Evolutionary conservation across 495 filamentous ascomycete species (phyloP), one percentile per base, ranked within the genome.

Genomic region (Penicillium verhagenii): DNA sequence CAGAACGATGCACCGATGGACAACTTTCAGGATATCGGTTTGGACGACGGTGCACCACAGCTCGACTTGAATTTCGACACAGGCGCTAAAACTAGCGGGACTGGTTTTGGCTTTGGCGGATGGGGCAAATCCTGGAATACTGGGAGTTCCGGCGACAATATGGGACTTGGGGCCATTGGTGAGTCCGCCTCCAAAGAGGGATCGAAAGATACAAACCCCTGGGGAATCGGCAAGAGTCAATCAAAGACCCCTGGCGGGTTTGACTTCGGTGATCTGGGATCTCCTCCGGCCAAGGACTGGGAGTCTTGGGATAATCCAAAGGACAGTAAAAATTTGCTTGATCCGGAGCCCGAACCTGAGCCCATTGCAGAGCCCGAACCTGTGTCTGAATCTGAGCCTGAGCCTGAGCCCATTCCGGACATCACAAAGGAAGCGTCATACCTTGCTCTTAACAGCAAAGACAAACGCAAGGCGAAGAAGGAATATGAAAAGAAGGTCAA

Each of bases 121-220:
- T 79, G 77, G 78, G 76, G 71, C 7, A 70, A 71, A 46, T 63
- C 59, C 42, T 79, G 76, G 76, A 64, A 47, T 26, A 66, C 70
- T 19, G 72, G 71, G 35, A 68, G 58, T 18, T n/a, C 13, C 31
- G 49, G 35, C 14, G 39, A 40, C 26, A 71, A 63, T 59, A 70
- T 68, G 64, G 72, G 63, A 16, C 61, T 72, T 20, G 69, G 66
- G 31, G 56, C 60, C 23, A 52, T 74, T 8, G 67, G 64, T 33
- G 71, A 71, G 5, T 55, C 64, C n/a, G 47, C 56, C n/a, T 35
- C 60, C n/a, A 71, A 74, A 47, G 63, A 61, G n/a, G 58, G 66
- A 31, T 26, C 60, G 14, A 75, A 77, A 39, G 64, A 68, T 43
- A 68, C 54, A 11, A 76, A 76, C 29, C 72, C 74, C 24, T 82